Evolutionary conservation across 2,329 filamentous ascomycete species (phyloP), one percentile per base, ranked within the genome.

Genomic region (Talaromyces sp.): DNA sequence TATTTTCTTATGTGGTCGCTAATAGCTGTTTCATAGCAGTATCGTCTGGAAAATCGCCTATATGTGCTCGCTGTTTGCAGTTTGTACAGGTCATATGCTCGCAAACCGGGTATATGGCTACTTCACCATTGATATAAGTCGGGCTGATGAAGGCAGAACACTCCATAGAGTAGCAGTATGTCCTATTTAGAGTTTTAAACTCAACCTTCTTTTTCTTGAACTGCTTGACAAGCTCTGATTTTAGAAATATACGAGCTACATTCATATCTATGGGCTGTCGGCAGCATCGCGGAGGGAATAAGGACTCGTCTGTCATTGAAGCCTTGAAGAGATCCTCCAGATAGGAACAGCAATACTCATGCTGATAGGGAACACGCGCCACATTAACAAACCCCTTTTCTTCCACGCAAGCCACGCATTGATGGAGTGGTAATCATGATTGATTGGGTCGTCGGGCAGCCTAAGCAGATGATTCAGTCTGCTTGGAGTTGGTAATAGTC

Each of bases 211-310:
- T 87, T 1, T 68, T 68, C 9, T 71, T 66, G 63, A 81, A 85
- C 8, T 69, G 44, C 0, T 68, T 63, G 0, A 77, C 61, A 0
- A 83, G 53, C 1, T 76, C 60, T 0, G 64, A 5, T 0, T 73
- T 66, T 0, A 87, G 71, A 54, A 81, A 75, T 1, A 66, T 44
- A 0, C 68, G 69, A 31, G 74, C 74, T 0, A 63, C 56, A 0
- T 70, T 68, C 0, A 82, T 56, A 0, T 76, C 68, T 5, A 87
- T 81, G 0, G 68, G 61, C 30, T 78, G 65, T 0, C 66, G 62
- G 66, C 84, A 87, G 70, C 85, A 87, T 1, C 76, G 75, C 0
- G 85, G 83, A 0, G 85, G 85, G 61, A 85, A 87, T 0, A 83
- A 66, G 0, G 78, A 74, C 60, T 87, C 82, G 63, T 86, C 81